Percentiles rank a stretch among this genome's conserved stretches.
phyloP scores from a whole-genome alignment of 2,329 filamentous ascomycete genomes.

The Trichoderma brevicompactum region DNA sequence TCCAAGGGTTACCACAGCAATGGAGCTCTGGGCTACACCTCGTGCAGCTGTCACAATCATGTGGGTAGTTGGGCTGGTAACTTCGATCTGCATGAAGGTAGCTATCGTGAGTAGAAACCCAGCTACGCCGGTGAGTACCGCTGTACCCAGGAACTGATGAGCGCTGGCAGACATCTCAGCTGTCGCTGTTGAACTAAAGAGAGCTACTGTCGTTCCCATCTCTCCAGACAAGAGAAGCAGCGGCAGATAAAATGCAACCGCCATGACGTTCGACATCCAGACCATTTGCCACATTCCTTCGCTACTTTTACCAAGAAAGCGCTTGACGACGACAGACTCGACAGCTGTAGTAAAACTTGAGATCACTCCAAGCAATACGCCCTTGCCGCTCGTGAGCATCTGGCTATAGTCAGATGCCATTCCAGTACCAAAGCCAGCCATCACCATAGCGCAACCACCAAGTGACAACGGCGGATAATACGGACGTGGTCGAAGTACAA shows the following conservation, averaged over 20 bases:
- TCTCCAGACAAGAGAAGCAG: conserved; percentile 9
- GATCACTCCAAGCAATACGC: conserved; percentile 18
- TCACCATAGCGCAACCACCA: conserved; percentile 17
- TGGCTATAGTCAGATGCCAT: conserved; percentile 24
- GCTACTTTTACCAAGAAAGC: conserved; percentile 18
- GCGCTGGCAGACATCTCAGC: conserved; percentile 10
- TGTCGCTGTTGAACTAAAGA: conserved; percentile 6
- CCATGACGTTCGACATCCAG: conserved; percentile 27
- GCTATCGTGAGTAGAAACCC: conserved; percentile 22
- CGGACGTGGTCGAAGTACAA: conserved; percentile 21
- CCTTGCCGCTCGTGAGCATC: conserved; percentile 23
- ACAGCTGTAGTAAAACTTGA: conserved; percentile 24
- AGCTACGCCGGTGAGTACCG: conserved; percentile 18
- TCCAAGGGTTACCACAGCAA: conserved; percentile 10
- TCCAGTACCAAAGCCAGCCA: conserved; percentile 23
- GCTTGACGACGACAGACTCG: conserved; percentile 20
- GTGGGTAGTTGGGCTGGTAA: conserved; percentile 24
- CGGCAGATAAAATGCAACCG: conserved; percentile 9
- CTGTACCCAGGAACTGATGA: conserved; percentile 15
- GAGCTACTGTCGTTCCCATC: conserved; percentile 7
- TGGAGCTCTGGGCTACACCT: conserved; percentile 17
- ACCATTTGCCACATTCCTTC: conserved; percentile 27
- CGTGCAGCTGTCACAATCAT: conserved; percentile 26
- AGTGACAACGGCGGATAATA: conserved; percentile 18
- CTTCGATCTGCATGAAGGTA: conserved; percentile 23